phyloP scores from a whole-genome alignment of 352 stramenopile species.

The Blastocystis sp. region DNA sequence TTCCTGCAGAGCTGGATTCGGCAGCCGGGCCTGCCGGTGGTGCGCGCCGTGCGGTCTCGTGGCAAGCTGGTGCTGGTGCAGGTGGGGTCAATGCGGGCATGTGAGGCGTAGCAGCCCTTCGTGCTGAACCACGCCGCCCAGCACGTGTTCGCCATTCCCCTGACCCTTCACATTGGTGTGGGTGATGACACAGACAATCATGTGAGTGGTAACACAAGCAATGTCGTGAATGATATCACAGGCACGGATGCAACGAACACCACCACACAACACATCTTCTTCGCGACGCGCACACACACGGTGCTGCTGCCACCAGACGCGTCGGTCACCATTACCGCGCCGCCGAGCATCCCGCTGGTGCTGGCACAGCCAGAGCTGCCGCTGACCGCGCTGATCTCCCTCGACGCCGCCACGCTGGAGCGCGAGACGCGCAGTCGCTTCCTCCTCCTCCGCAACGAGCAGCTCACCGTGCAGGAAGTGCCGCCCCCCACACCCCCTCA shows the following conservation, averaged over 20 bases:
- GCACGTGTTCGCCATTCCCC: neutral
- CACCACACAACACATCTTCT: neutral
- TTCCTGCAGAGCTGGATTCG: neutral
- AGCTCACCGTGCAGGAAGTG: neutral
- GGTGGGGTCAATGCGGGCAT: neutral
- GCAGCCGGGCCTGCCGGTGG: neutral
- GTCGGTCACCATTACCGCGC: neutral
- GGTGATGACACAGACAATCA: too few species aligned
- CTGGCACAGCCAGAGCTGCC: constrained; percentile 1
- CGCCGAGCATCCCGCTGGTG: constrained; percentile 3
- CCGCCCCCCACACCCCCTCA: neutral
- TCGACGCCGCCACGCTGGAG: neutral
- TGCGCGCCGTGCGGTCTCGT: neutral
- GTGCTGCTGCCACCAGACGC: neutral
- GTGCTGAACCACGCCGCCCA: neutral
- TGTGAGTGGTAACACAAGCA: neutral
- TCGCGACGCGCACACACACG: neutral
- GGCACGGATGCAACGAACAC: too few species aligned
- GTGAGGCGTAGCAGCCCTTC: neutral
- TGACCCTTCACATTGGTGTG: neutral
- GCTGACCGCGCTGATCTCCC: neutral
- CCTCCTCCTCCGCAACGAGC: constrained; percentile 22
- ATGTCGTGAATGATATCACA: neutral
- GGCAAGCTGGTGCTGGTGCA: neutral
- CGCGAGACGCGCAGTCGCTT: constrained; percentile 37